Conservation (phyloP, 495 filamentous ascomycete species). For the Aspergillus cavernicola region DNA sequence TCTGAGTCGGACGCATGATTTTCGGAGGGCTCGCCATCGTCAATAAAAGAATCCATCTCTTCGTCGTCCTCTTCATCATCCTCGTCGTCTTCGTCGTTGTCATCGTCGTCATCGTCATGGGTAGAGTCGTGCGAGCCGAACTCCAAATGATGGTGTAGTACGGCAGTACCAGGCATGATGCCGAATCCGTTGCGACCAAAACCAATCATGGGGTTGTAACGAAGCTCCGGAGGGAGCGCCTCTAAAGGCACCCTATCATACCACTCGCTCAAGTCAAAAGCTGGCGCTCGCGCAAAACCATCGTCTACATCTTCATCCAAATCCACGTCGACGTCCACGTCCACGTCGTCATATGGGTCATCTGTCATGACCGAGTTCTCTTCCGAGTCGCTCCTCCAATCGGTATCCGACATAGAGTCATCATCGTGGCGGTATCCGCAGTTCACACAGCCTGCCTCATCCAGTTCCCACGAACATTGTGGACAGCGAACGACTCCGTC, state of each 20-base stretch:
- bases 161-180: not conserved
- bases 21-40: constrained; percentile 27
- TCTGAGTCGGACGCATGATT: constrained; percentile 26
- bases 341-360: constrained; percentile 5
- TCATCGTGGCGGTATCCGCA: constrained; percentile 52
- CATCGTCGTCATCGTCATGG: constrained; percentile 1
- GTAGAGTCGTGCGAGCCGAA: not conserved
- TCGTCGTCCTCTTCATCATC: constrained; percentile 33
- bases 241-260: constrained; percentile 18
- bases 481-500: constrained; percentile 65
- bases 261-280: constrained; percentile 19
- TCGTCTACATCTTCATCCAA: constrained; percentile 36
- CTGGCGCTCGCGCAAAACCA: constrained; percentile 19
- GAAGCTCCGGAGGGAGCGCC: constrained; percentile 5
- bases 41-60: constrained; percentile 41
- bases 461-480: constrained; percentile 61
- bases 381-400: constrained; percentile 26
- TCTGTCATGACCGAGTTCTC: constrained; percentile 34
- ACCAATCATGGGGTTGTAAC: constrained; percentile 7
- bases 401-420: constrained; percentile 28
- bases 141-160: not conserved
- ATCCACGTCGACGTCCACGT: not conserved
- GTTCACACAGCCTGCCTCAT: constrained; percentile 48
- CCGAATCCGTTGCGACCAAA: not conserved
- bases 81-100: constrained; percentile 25